Evolutionary conservation across 2,329 filamentous ascomycete genomes (phyloP).

Genomic region (Xylariaceae sp.): DNA sequence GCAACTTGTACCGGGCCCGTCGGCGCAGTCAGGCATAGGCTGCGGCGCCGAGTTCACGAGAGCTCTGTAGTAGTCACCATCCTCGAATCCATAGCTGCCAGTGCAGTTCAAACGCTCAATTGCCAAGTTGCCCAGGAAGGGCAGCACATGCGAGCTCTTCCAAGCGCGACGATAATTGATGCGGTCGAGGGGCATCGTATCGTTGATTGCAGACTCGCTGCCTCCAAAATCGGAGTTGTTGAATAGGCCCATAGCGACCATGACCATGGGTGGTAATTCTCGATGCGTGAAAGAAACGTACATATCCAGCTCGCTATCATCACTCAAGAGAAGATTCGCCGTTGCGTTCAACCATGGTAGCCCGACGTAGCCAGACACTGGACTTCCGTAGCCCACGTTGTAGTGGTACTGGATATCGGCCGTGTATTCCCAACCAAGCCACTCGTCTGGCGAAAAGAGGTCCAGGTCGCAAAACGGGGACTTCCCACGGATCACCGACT

Average conservation of each 20-base stretch:
- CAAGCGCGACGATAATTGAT: constrained; percentile 63
- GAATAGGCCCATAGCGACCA: constrained; percentile 65
- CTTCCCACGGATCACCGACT: constrained; percentile 58
- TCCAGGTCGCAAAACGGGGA: constrained; percentile 59
- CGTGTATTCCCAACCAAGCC: constrained; percentile 64
- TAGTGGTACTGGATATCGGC: constrained; percentile 62
- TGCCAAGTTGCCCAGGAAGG: constrained; percentile 63
- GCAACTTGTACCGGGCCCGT: constrained; percentile 43
- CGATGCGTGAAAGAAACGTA: constrained; percentile 68
- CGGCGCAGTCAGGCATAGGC: constrained; percentile 37
- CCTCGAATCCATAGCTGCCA: constrained; percentile 50
- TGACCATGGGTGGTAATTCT: constrained; percentile 62
- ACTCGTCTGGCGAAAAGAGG: constrained; percentile 58
- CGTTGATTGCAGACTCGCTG: constrained; percentile 48
- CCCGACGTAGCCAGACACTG: constrained; percentile 54
- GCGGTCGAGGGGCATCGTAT: constrained; percentile 59
- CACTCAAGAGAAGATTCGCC: constrained; percentile 43
- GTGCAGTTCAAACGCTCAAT: constrained; percentile 61
- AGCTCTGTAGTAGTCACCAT: constrained; percentile 47
- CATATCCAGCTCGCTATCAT: constrained; percentile 48
- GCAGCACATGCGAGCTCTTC: constrained; percentile 59
- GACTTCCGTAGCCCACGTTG: constrained; percentile 62
- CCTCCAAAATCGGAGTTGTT: constrained; percentile 60
- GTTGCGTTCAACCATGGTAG: constrained; percentile 65
- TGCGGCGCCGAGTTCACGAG: constrained; percentile 43